Base-by-base conservation (phyloP, 345 rosid genomes). In the Eucalyptus dawsonii region DNA sequence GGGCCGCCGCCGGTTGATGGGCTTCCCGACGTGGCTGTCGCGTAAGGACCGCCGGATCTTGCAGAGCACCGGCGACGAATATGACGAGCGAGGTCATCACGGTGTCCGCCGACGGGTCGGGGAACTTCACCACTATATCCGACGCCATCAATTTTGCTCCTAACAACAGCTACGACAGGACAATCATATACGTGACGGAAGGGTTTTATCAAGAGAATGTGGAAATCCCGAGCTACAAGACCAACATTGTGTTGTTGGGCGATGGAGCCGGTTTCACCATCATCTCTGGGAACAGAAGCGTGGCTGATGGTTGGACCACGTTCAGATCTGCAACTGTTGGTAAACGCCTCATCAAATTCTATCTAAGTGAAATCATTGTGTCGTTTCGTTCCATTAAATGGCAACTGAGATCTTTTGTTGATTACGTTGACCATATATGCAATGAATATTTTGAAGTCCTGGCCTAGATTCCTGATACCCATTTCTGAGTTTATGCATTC, bases 281-380 rank as follows among this genome's bases (percentile, higher is more conserved):
- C 72, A 92, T 97, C 45, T 93, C 95, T 50, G 98, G 97, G 4
- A 93, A 90, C 86, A 90, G 98, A 90, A 97, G 96, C 86, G 93
- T 95, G 1, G 96, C 13, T 13, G 99, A 95, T 91, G 96, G 97
- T 40, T 95, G 99, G 98, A 97, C 99, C 89, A 96, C 99, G 89
- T 97, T 96, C 95, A 92, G 99, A 95, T 97, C 99, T 88, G 99
- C 99, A 53, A 96, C 98, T 87, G 92, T 97, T 50, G 99, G 99
- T 97, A 92, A 86, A 81, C 14, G 58, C 86, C 65, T 34, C 45
- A 19, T 21, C 24, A 21, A 40, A 37, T 37, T 76, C 47, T 40
- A 40, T 24, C 47, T 40, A 76, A 76, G 27, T 76, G 45, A 76
- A 76, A 47, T 40, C 44, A 40, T 6, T 11, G 15, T 40, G 47